Percentiles rank a stretch among this genome's conserved stretches.
Evolutionary conservation across 495 filamentous ascomycete genomes (phyloP).

Genomic region (Aspergillus bridgeri): DNA sequence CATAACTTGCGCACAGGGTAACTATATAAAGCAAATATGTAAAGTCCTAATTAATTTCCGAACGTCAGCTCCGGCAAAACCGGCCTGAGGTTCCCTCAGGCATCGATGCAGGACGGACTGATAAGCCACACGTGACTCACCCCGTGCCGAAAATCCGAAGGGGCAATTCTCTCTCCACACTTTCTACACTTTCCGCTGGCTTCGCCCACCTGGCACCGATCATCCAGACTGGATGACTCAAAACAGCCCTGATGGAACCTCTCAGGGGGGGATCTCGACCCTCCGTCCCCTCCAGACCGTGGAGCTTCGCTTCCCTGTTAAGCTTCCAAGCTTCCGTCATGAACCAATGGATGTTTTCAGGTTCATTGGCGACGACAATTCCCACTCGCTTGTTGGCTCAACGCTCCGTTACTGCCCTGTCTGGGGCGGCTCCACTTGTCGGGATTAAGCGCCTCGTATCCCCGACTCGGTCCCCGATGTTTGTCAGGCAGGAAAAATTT

Average conservation of each 20-base stretch:
- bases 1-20: too few species aligned
- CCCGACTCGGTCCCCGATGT: not conserved
- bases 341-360: not conserved
- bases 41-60: too few species aligned
- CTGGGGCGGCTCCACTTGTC: not conserved
- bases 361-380: not conserved
- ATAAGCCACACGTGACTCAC: not conserved
- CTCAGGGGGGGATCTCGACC: too few species aligned
- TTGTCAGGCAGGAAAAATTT: not conserved
- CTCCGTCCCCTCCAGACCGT: too few species aligned
- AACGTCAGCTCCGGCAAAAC: too few species aligned
- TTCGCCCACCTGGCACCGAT: not conserved
- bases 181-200: not conserved
- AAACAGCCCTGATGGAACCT: too few species aligned
- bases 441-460: not conserved
- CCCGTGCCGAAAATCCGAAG: slow-evolving; percentile 5
- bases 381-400: not conserved
- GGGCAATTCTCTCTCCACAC: not conserved
- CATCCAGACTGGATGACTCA: not conserved
- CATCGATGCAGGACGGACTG: not conserved
- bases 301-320: not conserved
- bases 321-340: not conserved
- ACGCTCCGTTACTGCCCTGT: not conserved
- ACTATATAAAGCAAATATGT: too few species aligned
- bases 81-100: not conserved